phyloP scores from a whole-genome alignment of 352 stramenopile species.

The Globisporangium solare region DNA sequence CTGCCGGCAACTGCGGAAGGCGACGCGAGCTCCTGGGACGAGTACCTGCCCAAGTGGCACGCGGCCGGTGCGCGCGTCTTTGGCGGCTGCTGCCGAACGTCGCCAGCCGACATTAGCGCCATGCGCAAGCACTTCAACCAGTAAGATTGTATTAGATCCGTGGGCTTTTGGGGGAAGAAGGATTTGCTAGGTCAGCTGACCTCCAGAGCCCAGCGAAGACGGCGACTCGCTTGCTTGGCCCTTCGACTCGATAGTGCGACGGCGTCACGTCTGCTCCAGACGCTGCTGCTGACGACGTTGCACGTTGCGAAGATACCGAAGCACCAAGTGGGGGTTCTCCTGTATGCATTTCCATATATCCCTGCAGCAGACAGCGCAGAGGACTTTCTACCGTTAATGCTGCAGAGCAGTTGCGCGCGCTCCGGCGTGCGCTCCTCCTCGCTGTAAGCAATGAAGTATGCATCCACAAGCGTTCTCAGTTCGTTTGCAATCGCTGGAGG shows the following conservation, averaged over 20 bases:
- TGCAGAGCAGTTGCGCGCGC: background rate
- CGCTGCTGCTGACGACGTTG: slow-evolving; percentile 4
- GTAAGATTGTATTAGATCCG: background rate
- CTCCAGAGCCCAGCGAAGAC: background rate
- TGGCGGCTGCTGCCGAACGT: slow-evolving; percentile 79
- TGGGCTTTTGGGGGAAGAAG: background rate
- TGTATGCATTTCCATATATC: slow-evolving; percentile 7
- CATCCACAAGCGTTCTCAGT: slow-evolving; percentile 22
- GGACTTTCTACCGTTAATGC: background rate
- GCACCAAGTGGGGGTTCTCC: slow-evolving; percentile 10
- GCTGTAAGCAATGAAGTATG: slow-evolving; percentile 18
- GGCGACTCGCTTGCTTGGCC: slow-evolving; percentile 7
- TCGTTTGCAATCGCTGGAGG: slow-evolving; percentile 4
- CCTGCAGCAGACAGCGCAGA: background rate
- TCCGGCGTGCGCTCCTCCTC: slow-evolving; percentile 5
- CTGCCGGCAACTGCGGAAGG: slow-evolving; percentile 35
- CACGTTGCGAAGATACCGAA: slow-evolving; percentile 29
- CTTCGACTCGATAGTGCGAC: background rate
- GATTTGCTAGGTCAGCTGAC: background rate
- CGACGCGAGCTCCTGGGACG: slow-evolving; percentile 44
- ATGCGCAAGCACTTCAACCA: slow-evolving; percentile 53
- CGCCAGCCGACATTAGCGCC: slow-evolving; percentile 57
- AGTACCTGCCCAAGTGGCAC: slow-evolving; percentile 60
- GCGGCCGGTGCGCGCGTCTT: slow-evolving; percentile 69
- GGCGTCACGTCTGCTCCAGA: background rate